These are phyloP conservation scores for Apiosordaria backusii DNA, from an alignment of 495 filamentous ascomycete genomes.

Conservation along the genomic window DNA sequence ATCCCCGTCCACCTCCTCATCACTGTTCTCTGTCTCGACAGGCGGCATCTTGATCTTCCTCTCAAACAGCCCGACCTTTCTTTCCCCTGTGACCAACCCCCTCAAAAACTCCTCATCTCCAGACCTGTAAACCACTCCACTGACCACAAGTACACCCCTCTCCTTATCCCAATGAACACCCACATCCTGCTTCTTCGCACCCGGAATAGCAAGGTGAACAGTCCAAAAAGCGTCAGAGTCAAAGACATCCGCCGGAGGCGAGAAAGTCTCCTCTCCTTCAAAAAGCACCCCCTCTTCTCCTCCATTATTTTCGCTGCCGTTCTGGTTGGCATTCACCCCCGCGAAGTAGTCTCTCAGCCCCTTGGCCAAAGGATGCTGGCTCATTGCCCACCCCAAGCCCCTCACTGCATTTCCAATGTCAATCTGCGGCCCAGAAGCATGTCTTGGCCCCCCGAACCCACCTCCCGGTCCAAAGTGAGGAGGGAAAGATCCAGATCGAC, in stretches of 20 bases:
- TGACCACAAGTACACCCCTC: constrained; percentile 58
- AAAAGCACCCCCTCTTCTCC: background rate
- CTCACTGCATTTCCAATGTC: constrained; percentile 38
- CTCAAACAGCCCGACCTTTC: constrained; percentile 70
- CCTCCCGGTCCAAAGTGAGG: background rate
- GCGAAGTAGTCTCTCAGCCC: constrained; percentile 38
- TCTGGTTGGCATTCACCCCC: background rate
- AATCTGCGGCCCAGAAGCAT: constrained; percentile 9
- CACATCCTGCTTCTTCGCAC: constrained; percentile 73
- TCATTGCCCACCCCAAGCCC: constrained; percentile 37
- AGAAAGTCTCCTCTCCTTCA: constrained; percentile 45
- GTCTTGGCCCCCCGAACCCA: background rate
- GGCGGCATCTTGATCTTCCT: constrained; percentile 59
- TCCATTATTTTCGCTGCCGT: background rate
- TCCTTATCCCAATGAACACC: constrained; percentile 71
- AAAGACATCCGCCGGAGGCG: constrained; percentile 69
- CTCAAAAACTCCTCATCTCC: constrained; percentile 70
- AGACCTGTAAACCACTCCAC: constrained; percentile 66
- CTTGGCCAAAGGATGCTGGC: constrained; percentile 42
- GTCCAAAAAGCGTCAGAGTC: constrained; percentile 59
- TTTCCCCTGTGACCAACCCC: constrained; percentile 58
- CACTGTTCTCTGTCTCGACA: constrained; percentile 44
- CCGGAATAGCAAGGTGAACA: constrained; percentile 70
- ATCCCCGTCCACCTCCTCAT: constrained; percentile 61
- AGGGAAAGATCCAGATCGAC: background rate